Percentiles rank a stretch among this genome's conserved stretches.
Conservation (phyloP, 192 early-diverging fungal species). For the Coemansia guatemalensis region DNA sequence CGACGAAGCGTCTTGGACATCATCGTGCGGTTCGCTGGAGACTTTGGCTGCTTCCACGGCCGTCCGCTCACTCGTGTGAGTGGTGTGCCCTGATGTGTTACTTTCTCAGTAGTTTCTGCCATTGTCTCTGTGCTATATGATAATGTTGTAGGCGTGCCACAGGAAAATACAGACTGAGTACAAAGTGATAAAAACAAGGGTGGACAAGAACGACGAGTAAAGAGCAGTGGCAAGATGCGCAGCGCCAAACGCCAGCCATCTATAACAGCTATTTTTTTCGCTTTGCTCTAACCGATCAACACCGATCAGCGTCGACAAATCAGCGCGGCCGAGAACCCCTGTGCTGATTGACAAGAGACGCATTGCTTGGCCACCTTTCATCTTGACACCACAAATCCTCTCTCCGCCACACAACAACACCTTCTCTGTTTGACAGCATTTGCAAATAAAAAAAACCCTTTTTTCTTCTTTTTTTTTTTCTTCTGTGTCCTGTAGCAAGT, state of each 20-base stretch:
- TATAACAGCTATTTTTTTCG: not conserved
- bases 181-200: not conserved
- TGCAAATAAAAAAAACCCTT: not conserved
- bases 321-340: not conserved
- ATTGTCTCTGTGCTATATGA: not conserved
- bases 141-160: not conserved
- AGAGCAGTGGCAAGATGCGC: not conserved
- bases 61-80: constrained; percentile 45
- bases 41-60: constrained; percentile 46
- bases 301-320: not conserved
- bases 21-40: constrained; percentile 44
- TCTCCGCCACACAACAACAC: not conserved
- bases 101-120: not conserved
- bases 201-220: not conserved
- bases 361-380: not conserved
- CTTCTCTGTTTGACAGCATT: not conserved
- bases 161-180: not conserved
- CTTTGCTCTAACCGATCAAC: not conserved
- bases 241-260: not conserved
- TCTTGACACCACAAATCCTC: not conserved
- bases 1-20: constrained; percentile 45
- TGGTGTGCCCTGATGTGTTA: constrained; percentile 13
- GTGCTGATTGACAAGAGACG: not conserved
- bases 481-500: not conserved
- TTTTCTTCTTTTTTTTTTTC: constrained; percentile 2